Evolutionary conservation across 495 filamentous ascomycete species (phyloP), one percentile per base, ranked within the genome.

Genomic region (Polyplosphaeria fusca): DNA sequence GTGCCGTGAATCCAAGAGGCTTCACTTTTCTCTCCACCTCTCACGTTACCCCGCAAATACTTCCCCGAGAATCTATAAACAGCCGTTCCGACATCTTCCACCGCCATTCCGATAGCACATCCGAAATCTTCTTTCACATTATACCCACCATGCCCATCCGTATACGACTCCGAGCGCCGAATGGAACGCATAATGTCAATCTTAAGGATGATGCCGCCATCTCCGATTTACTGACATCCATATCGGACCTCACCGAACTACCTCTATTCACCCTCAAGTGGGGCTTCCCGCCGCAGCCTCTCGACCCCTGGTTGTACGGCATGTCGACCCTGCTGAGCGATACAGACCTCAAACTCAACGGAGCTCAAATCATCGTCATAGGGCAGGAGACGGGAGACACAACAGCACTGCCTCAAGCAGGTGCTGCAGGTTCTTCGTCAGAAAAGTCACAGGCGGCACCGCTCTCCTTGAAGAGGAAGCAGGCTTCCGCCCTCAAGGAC

Each of bases 221-320:
- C 23, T 68, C 71, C 25, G 82, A 87, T 46, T 78, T 96, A 0
- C 72, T 78, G 25, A 47, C 61, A 16, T 66, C 74, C 43, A 86
- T 89, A 51, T 68, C 68, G 24, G 72, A 81, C 47, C 75, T 74
- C 52, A 86, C 83, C 1, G 75, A 73, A 11, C 56, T 76, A n/a
- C 28, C 68, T 37, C 47, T 71, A 25, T 88, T 91, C 61, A 83
- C 91, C 28, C 73, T 95, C 39, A 96, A 95, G 75, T 87, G 85
- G 68, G 90, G 92, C 18, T 97, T 89, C 69, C 93, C 93, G 2
- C 79, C 87, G 2, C 84, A 86, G 61, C 74, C 82, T 16, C 77
- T 98, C 12, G 71, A 79, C 24, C 75, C 89, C 13, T 76, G 81
- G 25, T 60, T 73, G 5, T 64, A 80, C 58, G 60, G 76, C 65